Evolutionary conservation across 306 rosid species (phyloP), one percentile per base, ranked within the genome.

Genomic region (Alnus glutinosa): DNA sequence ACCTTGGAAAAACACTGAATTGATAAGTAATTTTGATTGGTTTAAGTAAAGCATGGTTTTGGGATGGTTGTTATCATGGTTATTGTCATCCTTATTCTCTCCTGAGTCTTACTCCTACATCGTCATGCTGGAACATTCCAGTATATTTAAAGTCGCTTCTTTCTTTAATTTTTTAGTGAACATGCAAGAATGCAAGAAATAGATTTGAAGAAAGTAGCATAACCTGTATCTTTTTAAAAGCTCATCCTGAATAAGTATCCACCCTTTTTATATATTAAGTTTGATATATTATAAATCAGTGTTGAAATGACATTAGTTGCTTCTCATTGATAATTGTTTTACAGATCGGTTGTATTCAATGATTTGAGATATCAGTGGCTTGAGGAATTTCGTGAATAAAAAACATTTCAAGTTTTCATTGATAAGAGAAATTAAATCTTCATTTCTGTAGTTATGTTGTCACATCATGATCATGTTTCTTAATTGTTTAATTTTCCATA

Each of bases 401-500:
- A 61, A 10, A 34, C 39, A 4, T 61, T 61, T 32, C 18, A 30
- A 30, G 42, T 28, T 55, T 55, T 7, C 37, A 30, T 18, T 10
- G 7, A 18, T 19, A 57, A 19, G 63, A 18, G 11, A 57, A 57
- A 7, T 4, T 57, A 57, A 57, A n/a, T 15, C 11, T 19, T 19
- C 9, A 57, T n/a, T 57, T 61, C 68, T 30, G 68, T 12, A 61
- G 5, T 61, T 2, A 10, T 58, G 34, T 58, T 58, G 36, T 58
- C 63, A 58, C 64, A 58, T 58, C 36, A 23, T 18, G 64, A 8
- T 58, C 64, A 58, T 58, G 64, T 58, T 58, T 19, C 64, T 58
- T 58, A 9, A 19, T 58, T 4, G 64, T 23, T 23, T n/a, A 58
- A 58, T 19, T 58, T 57, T 58, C 3, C 32, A 3, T 19, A 19